Base-by-base conservation (phyloP, 2,329 filamentous ascomycete genomes). In the Coniochaeta ligniaria region DNA sequence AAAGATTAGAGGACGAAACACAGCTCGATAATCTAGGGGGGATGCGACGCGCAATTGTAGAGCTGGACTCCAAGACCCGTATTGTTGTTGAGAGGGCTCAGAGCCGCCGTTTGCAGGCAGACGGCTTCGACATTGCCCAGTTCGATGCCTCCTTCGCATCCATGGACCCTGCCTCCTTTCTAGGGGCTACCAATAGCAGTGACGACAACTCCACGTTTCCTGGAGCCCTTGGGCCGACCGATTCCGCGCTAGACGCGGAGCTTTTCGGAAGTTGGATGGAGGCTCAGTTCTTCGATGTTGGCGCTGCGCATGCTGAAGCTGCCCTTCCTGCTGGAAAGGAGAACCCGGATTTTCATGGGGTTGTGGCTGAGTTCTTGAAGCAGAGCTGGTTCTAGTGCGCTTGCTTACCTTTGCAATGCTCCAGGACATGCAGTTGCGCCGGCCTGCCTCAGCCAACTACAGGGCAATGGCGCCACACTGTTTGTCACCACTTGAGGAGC, bases 1-100 rank as follows among this genome's bases (percentile, higher is more conserved):
- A 73, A 33, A 66, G 65, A 59, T 56, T 63, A 8, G 59, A 45
- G 45, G 50, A 58, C 4, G 14, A 38, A 16, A 47, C 61, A 35
- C 57, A 17, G 14, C 12, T 12, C 47, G 24, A 26, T 12, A 14
- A 26, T 2, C 4, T 52, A 6, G 14, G 22, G 14, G 31, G 24
- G 2, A 52, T 52, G 47, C 47, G 17, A 7, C 9, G 12, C 2
- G 47, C 47, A 2, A 52, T 52, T 31, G 47, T 12, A 22, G 47
- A 52, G 47, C 47, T 52, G 47, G 47, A 52, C 47, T 52, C 47
- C 22, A 52, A 52, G 14, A 52, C 47, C 22, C 47, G 26, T 2
- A 17, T 28, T 9, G 47, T 52, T 22, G 26, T 52, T n/a, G 47
- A 52, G 3, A 26, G 24, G 47, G 47, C 47, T 6, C 22, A 24